Percentiles rank a stretch among this genome's conserved stretches.
These are phyloP conservation scores for Scheffersomyces amazonensis DNA, from an alignment of 805 yeast genomes.

Conservation along the genomic window DNA sequence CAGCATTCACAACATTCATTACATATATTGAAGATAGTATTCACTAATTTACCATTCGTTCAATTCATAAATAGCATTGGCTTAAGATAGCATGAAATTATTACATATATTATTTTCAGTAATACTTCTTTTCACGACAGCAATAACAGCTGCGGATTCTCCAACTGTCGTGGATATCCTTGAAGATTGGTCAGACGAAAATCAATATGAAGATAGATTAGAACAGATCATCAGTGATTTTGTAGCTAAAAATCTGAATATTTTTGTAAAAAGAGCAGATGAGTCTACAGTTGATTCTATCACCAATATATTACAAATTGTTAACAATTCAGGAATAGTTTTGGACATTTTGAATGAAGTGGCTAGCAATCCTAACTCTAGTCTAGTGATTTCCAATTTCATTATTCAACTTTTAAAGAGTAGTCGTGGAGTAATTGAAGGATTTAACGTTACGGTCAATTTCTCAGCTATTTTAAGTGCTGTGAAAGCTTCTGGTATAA, in stretches of 20 bases:
- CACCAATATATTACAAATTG: slow-evolving; percentile 12
- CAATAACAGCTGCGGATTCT: background rate
- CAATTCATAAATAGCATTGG: too few relatives aligned
- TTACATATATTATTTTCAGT: background rate
- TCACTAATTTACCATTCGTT: too few relatives aligned
- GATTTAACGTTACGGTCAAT: slow-evolving; percentile 20
- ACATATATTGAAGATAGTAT: too few relatives aligned
- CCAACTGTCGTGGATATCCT: background rate
- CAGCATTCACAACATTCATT: too few relatives aligned
- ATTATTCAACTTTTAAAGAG: background rate
- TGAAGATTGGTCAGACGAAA: background rate
- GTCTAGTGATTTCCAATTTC: background rate
- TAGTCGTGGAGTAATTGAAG: slow-evolving; percentile 1
- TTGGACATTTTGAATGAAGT: slow-evolving; percentile 18
- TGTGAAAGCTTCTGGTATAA: slow-evolving; percentile 24
- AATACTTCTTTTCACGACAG: background rate
- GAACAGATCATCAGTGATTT: slow-evolving; percentile 1
- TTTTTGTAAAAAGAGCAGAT: slow-evolving; percentile 3
- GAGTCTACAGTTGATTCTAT: background rate
- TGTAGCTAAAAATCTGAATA: background rate
- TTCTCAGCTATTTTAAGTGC: slow-evolving; percentile 15
- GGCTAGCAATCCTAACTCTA: background rate
- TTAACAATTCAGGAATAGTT: slow-evolving; percentile 24
- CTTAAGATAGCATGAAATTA: too few relatives aligned
- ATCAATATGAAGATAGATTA: background rate